Evolutionary conservation across 2,329 filamentous ascomycete genomes (phyloP), one percentile per base, ranked within the genome.

Genomic region (Fusarium bactridioides): DNA sequence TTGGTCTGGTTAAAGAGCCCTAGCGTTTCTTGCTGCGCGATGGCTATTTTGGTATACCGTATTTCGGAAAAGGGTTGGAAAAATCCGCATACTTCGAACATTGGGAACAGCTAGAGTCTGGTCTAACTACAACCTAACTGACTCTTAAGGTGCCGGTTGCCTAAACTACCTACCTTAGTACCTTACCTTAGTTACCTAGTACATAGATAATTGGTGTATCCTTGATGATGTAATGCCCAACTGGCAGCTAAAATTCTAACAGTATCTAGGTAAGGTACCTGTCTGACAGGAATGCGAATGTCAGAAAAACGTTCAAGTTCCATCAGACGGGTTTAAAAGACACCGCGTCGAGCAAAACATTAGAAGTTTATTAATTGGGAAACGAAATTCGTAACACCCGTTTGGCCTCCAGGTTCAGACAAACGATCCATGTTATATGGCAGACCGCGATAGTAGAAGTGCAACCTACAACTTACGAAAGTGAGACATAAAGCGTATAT

Each of bases 151-250:
- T 19, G 13, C 16, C 10, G 29, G 12, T n/a, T 35, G 23, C 23
- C n/a, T 54, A 23, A 21, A 31, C n/a, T 25, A 25, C 41, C 8
- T 25, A 11, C 29, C 27, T 29, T n/a, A n/a, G n/a, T 29, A 44
- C 41, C n/a, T 31, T 33, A 31, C 31, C 5, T 29, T 31, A 33
- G 31, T 33, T 33, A n/a, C n/a, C n/a, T n/a, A 33, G 31, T 33
- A 25, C 25, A 25, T 25, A 16, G 44, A 19, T 29, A 35, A 37
- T 12, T 29, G 21, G 37, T 37, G 21, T 33, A 57, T 29, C 19
- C 38, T 54, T 54, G 51, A 63, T 53, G 64, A 67, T 38, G 51
- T 12, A 58, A 68, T 63, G 58, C 53, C 51, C 57, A 57, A 27
- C 27, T 54, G 31, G 33, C 37, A 40, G 48, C 44, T 50, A 21